Evolutionary conservation across 169 alveolate species (phyloP).

Genomic region (Babesia microti): DNA sequence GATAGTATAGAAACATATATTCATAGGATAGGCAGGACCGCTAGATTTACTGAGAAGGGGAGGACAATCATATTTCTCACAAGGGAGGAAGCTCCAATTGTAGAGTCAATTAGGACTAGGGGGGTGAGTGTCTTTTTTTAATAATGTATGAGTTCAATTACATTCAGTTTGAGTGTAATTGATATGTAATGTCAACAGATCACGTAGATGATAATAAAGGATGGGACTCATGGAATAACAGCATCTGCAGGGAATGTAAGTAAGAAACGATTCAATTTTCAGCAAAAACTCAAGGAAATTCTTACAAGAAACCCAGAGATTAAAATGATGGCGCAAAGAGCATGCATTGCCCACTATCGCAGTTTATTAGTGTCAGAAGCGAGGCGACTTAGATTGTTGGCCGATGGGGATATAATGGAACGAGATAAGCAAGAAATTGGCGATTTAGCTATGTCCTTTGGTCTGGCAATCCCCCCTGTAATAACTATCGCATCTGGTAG

Average conservation of each 20-base stretch:
- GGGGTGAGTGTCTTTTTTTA: too few species aligned
- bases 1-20: constrained; percentile 86
- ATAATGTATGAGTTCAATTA: too few species aligned
- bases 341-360: constrained; percentile 36
- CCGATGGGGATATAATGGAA: constrained; percentile 14
- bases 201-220: too few species aligned
- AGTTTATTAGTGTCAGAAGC: constrained; percentile 34
- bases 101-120: constrained; percentile 16
- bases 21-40: constrained; percentile 97
- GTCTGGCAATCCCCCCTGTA: constrained; percentile 38
- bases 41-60: constrained; percentile 88
- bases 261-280: constrained; percentile 21
- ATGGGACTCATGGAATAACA: too few species aligned
- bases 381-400: constrained; percentile 7
- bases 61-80: constrained; percentile 42
- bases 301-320: constrained; percentile 43
- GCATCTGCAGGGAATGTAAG: too few species aligned
- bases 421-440: too few species aligned
- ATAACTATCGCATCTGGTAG: constrained; percentile 13
- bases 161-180: too few species aligned
- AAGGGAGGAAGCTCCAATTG: constrained; percentile 41
- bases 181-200: too few species aligned
- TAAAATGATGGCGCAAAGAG: constrained; percentile 44
- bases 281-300: constrained; percentile 26
- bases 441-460: constrained; percentile 30